Base-by-base conservation (phyloP, 2,329 filamentous ascomycete genomes). In the Blastomyces percursus region DNA sequence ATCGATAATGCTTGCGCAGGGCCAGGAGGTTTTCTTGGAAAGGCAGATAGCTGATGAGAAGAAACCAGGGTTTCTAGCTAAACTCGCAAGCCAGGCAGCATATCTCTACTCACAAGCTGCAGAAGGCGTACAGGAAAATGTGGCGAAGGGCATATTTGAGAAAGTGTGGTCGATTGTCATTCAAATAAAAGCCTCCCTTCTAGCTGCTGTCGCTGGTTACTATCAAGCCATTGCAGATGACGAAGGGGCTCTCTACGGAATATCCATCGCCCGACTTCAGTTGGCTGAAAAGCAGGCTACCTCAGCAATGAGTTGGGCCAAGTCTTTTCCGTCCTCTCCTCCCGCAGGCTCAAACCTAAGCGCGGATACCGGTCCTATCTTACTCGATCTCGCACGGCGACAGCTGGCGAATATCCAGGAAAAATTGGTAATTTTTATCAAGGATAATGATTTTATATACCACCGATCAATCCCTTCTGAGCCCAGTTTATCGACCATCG, bases 371-470 rank as follows among this genome's bases (percentile, higher is more conserved):
- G 89, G 90, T 0, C 71, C 81, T 0, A 81, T 86, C 60, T 77
- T 99, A 44, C 79, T 84, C n/a, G 91, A 96, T 42, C 83, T 96
- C 66, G 87, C 90, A 19, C 96, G 91, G 73, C 85, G 91, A 65
- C 93, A 97, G 69, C 77, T 89, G 35, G 81, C 88, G 0, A 87
- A 85, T 40, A 87, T 96, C 2, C 89, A 96, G 72, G 89, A 93
- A 65, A 92, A 89, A 73, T 79, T 96, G 27, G 80, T 80, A 21
- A 86, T 90, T 64, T 82, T 92, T 59, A 81, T 83, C 68, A 96
- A 96, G 71, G 94, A 99, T 74, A 99, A 99, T 68, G 94, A 99
- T 73, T 97, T 94, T 75, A 96, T 99, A 72, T 99, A 99, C 72
- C 94, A 99, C 73, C 91, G 97, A 69, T 87, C 86, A 1, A 87